These are phyloP conservation scores for Leptographium galeiforme DNA, from an alignment of 2,329 filamentous ascomycete species.

Conservation along the genomic window DNA sequence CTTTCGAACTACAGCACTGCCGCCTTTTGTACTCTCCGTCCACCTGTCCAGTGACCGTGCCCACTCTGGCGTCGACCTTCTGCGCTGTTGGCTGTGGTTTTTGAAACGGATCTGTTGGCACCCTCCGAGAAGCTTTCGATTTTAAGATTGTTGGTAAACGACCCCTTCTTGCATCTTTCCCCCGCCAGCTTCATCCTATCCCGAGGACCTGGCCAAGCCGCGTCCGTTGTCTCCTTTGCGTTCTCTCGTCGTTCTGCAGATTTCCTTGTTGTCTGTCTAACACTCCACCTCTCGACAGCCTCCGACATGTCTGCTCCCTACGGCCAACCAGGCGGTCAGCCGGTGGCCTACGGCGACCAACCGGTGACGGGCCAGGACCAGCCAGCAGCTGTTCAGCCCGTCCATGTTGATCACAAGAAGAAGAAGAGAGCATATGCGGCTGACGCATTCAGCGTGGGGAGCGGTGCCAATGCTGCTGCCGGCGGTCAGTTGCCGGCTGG, in stretches of 20 bases:
- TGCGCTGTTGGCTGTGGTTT: background rate
- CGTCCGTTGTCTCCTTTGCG: background rate
- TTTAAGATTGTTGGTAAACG: background rate
- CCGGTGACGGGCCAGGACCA: conserved; percentile 21
- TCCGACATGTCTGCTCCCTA: conserved; percentile 42
- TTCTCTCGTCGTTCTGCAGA: background rate
- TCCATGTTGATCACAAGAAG: conserved; percentile 43
- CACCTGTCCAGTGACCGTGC: background rate
- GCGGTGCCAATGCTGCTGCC: conserved; percentile 62
- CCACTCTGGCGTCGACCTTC: background rate
- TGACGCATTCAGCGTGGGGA: conserved; percentile 84
- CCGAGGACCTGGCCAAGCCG: background rate
- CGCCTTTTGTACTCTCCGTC: background rate
- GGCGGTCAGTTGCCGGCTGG: conserved; percentile 31
- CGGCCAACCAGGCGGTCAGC: conserved; percentile 20
- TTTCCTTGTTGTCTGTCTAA: conserved; percentile 6
- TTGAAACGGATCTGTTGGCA: background rate
- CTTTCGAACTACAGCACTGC: background rate
- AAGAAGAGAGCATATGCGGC: conserved; percentile 94
- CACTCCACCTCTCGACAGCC: background rate
- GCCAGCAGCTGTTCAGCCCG: conserved; percentile 16
- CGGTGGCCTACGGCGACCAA: conserved; percentile 26
- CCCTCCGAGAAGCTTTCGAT: background rate
- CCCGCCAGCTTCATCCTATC: background rate
- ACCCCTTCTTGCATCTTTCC: background rate